Evolutionary conservation across 805 yeast genomes (phyloP).

Genomic region (Cyberlindnera amylophila): DNA sequence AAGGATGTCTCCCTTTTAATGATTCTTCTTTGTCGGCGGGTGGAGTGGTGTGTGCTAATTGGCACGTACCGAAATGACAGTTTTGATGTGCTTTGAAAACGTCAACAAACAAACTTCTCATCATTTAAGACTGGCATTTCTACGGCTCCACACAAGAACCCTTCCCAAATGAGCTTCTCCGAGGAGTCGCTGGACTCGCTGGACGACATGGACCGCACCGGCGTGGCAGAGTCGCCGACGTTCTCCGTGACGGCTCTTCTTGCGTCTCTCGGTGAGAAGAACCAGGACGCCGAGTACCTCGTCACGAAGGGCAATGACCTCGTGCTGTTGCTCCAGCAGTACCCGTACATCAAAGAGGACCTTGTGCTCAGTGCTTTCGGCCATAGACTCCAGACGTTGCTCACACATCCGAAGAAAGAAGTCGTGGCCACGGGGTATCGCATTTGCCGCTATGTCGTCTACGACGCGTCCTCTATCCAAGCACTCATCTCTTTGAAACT

Average conservation of each 20-base stretch:
- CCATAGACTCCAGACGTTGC: constrained; percentile 53
- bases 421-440: constrained; percentile 76
- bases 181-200: constrained; percentile 8
- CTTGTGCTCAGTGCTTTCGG: constrained; percentile 56
- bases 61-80: no score
- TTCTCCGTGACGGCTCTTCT: constrained; percentile 63
- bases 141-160: neutral
- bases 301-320: constrained; percentile 65
- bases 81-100: no score
- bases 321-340: constrained; percentile 48
- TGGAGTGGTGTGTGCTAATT: no score
- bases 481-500: constrained; percentile 50
- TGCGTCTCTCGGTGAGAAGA: constrained; percentile 50
- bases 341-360: constrained; percentile 62
- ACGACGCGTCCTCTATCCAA: constrained; percentile 50
- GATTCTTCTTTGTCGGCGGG: no score
- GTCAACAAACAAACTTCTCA: no score
- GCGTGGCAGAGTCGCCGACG: constrained; percentile 40
- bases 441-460: constrained; percentile 61
- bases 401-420: constrained; percentile 53
- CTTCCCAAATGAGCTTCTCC: constrained; percentile 5
- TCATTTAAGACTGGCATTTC: no score
- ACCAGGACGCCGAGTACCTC: constrained; percentile 44
- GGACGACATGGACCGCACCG: constrained; percentile 1
- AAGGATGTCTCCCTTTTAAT: no score